Conservation (phyloP, 345 rosid species). For the Populus alba region DNA sequence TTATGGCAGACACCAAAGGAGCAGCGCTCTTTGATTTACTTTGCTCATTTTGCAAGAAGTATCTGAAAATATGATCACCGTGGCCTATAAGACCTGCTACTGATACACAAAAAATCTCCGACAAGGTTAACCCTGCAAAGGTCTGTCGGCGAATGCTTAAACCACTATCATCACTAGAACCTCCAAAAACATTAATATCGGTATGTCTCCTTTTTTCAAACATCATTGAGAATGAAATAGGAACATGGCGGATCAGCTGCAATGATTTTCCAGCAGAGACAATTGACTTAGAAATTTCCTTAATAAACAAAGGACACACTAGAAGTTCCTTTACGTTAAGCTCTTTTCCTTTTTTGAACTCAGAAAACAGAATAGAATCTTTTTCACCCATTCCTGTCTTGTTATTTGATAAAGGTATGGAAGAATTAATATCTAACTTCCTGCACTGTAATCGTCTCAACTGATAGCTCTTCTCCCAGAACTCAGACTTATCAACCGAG, state of each 20-base stretch:
- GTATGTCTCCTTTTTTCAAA: slow-evolving; percentile 32
- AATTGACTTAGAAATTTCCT: slow-evolving; percentile 70
- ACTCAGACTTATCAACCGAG: slow-evolving; percentile 71
- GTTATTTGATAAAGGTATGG: slow-evolving; percentile 26
- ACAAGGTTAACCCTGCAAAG: slow-evolving; percentile 61
- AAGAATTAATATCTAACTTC: slow-evolving; percentile 38
- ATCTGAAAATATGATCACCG: slow-evolving; percentile 64
- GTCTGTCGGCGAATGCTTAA: slow-evolving; percentile 23
- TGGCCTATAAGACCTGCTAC: slow-evolving; percentile 77
- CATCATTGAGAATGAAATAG: slow-evolving; percentile 36
- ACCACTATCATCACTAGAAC: slow-evolving; percentile 21
- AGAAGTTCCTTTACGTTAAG: slow-evolving; percentile 39
- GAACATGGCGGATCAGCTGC: slow-evolving; percentile 75
- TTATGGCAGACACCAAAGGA: slow-evolving; percentile 26
- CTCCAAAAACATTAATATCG: slow-evolving; percentile 32
- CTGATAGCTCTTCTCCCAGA: slow-evolving; percentile 92
- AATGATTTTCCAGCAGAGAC: slow-evolving; percentile 96
- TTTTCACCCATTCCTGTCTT: slow-evolving; percentile 46
- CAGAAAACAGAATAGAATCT: slow-evolving; percentile 38
- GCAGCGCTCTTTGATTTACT: slow-evolving; percentile 38
- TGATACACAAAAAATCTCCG: slow-evolving; percentile 72
- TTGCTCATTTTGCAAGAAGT: slow-evolving; percentile 45
- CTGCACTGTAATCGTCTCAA: slow-evolving; percentile 39
- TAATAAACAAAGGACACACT: slow-evolving; percentile 70
- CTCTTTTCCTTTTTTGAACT: slow-evolving; percentile 55